These are phyloP conservation scores for Eutrema heterophyllum DNA, from an alignment of 345 rosid species.

Conservation along the genomic window DNA sequence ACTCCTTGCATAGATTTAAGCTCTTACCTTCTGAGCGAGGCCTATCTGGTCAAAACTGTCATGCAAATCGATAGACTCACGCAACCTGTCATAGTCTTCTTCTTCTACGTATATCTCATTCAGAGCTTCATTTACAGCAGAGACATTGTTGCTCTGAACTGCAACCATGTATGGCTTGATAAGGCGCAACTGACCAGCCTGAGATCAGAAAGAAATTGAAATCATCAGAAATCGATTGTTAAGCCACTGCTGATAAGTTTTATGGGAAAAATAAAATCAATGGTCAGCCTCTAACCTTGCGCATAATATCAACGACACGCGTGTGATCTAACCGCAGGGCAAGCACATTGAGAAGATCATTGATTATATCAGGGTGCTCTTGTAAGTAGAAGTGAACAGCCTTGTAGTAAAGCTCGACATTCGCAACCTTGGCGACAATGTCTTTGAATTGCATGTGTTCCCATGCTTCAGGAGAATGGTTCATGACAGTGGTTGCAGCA, in stretches of 20 bases:
- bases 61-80: slow-evolving; percentile 87
- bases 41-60: slow-evolving; percentile 95
- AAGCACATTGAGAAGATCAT: slow-evolving; percentile 91
- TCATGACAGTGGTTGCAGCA: slow-evolving; percentile 98
- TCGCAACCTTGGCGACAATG: slow-evolving; percentile 87
- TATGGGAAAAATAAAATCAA: neutral
- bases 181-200: slow-evolving; percentile 95
- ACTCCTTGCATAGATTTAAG: neutral
- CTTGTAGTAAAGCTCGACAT: slow-evolving; percentile 93
- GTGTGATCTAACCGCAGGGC: slow-evolving; percentile 96
- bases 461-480: slow-evolving; percentile 99
- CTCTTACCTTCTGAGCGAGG: slow-evolving; percentile 80
- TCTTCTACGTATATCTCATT: slow-evolving; percentile 94
- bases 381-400: slow-evolving; percentile 99
- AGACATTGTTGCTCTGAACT: slow-evolving; percentile 91
- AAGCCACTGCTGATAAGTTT: neutral
- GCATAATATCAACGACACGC: slow-evolving; percentile 97
- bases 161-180: slow-evolving; percentile 98
- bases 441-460: slow-evolving; percentile 99
- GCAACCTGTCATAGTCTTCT: slow-evolving; percentile 94
- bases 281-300: slow-evolving; percentile 54
- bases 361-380: slow-evolving; percentile 97
- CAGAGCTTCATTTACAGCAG: slow-evolving; percentile 95
- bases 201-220: slow-evolving; percentile 15
- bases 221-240: neutral